Conservation (phyloP, 2,329 filamentous ascomycete genomes). For the Akanthomyces uredinophilus region DNA sequence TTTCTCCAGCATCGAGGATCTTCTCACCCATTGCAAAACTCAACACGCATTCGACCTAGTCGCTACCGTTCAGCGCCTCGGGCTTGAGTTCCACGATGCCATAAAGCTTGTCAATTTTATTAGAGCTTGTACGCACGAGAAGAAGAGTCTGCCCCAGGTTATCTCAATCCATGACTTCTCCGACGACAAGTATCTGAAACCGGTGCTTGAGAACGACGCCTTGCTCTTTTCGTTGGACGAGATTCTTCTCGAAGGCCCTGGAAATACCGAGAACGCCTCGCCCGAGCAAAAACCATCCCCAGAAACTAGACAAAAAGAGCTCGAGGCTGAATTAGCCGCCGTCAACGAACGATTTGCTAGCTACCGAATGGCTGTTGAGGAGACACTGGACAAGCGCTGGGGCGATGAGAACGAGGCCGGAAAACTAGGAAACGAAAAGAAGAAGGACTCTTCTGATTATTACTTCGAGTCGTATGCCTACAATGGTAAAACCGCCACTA, state of each 20-base stretch:
- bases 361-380: slow-evolving; percentile 60
- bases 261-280: slow-evolving; percentile 23
- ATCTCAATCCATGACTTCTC: slow-evolving; percentile 59
- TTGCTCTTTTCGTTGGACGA: slow-evolving; percentile 85
- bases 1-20: slow-evolving; percentile 58
- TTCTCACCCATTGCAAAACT: slow-evolving; percentile 65
- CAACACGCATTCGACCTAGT: slow-evolving; percentile 64
- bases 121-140: slow-evolving; percentile 42
- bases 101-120: slow-evolving; percentile 73
- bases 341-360: slow-evolving; percentile 58
- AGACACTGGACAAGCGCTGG: slow-evolving; percentile 62
- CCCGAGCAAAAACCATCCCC: slow-evolving; percentile 22
- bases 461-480: slow-evolving; percentile 60
- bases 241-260: slow-evolving; percentile 46
- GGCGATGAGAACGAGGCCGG: slow-evolving; percentile 45
- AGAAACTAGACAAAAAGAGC: slow-evolving; percentile 46
- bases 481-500: slow-evolving; percentile 41
- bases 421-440: slow-evolving; percentile 24
- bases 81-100: slow-evolving; percentile 66
- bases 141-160: slow-evolving; percentile 46
- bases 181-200: slow-evolving; percentile 78
- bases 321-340: slow-evolving; percentile 57
- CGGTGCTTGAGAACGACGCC: slow-evolving; percentile 83
- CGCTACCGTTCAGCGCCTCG: slow-evolving; percentile 49
- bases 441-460: slow-evolving; percentile 34